Evolutionary conservation across 305 asterid genomes (phyloP).

Genomic region (Ajuga reptans): DNA sequence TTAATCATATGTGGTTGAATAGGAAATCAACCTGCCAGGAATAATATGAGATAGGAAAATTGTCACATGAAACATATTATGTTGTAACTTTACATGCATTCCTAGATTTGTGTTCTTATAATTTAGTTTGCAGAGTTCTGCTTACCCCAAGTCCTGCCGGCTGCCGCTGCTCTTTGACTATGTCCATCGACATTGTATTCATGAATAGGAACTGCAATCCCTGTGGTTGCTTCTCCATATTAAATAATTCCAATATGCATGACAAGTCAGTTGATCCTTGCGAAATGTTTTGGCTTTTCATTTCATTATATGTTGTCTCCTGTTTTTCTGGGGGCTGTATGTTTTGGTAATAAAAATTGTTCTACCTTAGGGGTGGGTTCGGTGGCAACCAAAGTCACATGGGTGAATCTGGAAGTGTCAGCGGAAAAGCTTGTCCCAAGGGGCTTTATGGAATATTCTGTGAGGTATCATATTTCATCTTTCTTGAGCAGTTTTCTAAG

Average conservation of each 20-base stretch:
- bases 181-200: background rate
- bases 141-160: background rate
- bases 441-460: constrained; percentile 81
- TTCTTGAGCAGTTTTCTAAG: background rate
- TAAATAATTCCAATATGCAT: background rate
- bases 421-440: constrained; percentile 76
- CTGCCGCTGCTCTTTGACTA: background rate
- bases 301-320: constrained; percentile 4
- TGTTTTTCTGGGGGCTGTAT: background rate
- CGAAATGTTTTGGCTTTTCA: background rate
- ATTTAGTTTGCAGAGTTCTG: background rate
- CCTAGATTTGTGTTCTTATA: background rate
- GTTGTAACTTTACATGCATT: background rate
- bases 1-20: background rate
- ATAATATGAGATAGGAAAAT: background rate
- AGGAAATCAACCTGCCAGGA: background rate
- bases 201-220: background rate
- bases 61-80: background rate
- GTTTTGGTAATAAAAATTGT: constrained; percentile 2
- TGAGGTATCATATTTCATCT: constrained; percentile 36
- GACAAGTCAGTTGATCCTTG: background rate
- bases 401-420: constrained; percentile 67
- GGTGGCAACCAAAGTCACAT: constrained; percentile 45
- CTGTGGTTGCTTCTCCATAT: background rate
- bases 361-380: constrained; percentile 56